Evolutionary conservation across 306 rosid genomes (phyloP).

Genomic region (Leucaena leucocephala): DNA sequence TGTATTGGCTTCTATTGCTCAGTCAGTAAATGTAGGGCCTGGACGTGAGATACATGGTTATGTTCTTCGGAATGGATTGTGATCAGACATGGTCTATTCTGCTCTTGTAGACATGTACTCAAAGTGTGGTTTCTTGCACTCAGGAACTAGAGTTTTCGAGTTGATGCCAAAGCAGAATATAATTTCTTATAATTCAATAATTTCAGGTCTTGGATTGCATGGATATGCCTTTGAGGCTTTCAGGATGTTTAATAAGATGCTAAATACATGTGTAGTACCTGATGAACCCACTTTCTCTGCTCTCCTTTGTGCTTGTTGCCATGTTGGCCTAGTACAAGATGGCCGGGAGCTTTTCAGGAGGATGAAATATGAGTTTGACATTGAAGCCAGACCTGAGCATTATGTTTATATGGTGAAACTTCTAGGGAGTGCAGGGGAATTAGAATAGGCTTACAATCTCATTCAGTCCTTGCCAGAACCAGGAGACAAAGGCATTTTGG

Average conservation of each 20-base stretch:
- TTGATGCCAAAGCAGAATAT: slow-evolving; percentile 60
- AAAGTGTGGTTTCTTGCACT: slow-evolving; percentile 73
- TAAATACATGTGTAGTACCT: slow-evolving; percentile 55
- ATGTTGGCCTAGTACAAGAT: slow-evolving; percentile 72
- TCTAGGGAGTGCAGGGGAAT: slow-evolving; percentile 74
- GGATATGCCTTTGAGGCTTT: slow-evolving; percentile 75
- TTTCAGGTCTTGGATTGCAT: slow-evolving; percentile 77
- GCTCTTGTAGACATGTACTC: slow-evolving; percentile 81
- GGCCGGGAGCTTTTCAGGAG: slow-evolving; percentile 63
- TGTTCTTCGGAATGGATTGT: slow-evolving; percentile 71
- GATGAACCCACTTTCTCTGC: slow-evolving; percentile 83
- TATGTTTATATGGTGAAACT: slow-evolving; percentile 87
- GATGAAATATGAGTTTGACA: slow-evolving; percentile 68
- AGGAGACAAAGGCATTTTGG: slow-evolving; percentile 78
- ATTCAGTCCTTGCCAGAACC: slow-evolving; percentile 67
- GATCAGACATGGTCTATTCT: slow-evolving; percentile 70
- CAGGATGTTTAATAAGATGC: slow-evolving; percentile 55
- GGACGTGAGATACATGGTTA: slow-evolving; percentile 76
- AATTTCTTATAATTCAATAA: slow-evolving; percentile 73
- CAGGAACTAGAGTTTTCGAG: slow-evolving; percentile 59
- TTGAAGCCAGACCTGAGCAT: slow-evolving; percentile 68
- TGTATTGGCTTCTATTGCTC: slow-evolving; percentile 75
- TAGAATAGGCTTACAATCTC: slow-evolving; percentile 80
- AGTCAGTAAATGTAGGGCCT: slow-evolving; percentile 51
- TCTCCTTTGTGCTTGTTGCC: slow-evolving; percentile 86